phyloP scores from a whole-genome alignment of 2,329 filamentous ascomycete species.

The Trichoderma atroviride region DNA sequence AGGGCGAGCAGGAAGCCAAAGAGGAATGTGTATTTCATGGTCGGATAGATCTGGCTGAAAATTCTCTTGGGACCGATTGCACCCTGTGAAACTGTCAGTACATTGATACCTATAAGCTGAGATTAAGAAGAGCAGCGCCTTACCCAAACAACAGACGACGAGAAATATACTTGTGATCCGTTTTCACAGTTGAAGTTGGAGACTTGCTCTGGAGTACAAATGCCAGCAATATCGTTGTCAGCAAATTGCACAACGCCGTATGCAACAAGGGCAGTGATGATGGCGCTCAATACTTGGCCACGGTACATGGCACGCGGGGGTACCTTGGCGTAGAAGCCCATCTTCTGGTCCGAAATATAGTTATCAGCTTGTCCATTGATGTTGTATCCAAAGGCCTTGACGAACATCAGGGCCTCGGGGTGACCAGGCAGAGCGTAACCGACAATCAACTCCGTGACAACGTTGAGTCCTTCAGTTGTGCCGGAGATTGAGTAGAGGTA shows the following conservation, averaged over 20 bases:
- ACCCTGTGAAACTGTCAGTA: constrained; percentile 27
- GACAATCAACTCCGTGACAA: constrained; percentile 48
- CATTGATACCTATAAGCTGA: background rate
- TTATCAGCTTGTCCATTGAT: constrained; percentile 48
- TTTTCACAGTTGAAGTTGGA: constrained; percentile 39
- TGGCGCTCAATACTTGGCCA: constrained; percentile 48
- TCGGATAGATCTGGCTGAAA: constrained; percentile 47
- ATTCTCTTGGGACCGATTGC: constrained; percentile 38
- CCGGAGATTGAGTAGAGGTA: constrained; percentile 47
- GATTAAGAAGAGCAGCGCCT: background rate
- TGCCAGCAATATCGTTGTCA: constrained; percentile 36
- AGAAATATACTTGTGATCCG: constrained; percentile 40
- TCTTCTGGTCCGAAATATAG: constrained; percentile 42
- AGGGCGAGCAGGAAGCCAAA: constrained; percentile 44
- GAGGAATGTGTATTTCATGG: constrained; percentile 50
- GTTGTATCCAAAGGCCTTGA: constrained; percentile 50
- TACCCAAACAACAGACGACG: constrained; percentile 39
- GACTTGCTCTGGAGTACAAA: constrained; percentile 38
- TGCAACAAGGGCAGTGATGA: constrained; percentile 45
- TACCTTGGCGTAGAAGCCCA: constrained; percentile 40
- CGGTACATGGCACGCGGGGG: constrained; percentile 41
- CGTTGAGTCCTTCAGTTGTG: constrained; percentile 50
- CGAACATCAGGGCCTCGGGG: constrained; percentile 50
- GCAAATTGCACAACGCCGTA: constrained; percentile 46
- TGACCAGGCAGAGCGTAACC: constrained; percentile 35